Conservation (phyloP, 2,329 filamentous ascomycete species). For the Purpureocillium lavendulum region DNA sequence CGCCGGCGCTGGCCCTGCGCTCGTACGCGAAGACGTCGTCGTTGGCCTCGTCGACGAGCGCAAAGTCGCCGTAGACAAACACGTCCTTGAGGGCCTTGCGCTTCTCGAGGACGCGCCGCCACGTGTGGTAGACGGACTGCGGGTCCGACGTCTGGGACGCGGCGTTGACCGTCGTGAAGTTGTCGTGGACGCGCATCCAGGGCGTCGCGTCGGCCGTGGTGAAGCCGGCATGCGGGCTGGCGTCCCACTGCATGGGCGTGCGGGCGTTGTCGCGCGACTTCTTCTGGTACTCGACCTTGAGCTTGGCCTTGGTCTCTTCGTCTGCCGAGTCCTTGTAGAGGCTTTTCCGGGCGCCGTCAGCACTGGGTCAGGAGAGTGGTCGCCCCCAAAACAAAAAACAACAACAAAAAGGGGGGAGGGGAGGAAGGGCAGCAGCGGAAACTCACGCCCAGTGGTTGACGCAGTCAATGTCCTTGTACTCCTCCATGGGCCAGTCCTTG, state of each 20-base stretch:
- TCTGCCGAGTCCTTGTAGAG: slow-evolving; percentile 28
- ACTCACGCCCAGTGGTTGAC: slow-evolving; percentile 41
- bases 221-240: slow-evolving; percentile 55
- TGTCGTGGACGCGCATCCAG: slow-evolving; percentile 65
- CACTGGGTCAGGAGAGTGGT: too few relatives aligned
- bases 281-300: slow-evolving; percentile 39
- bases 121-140: slow-evolving; percentile 51
- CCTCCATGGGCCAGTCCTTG: slow-evolving; percentile 48
- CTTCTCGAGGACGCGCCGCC: slow-evolving; percentile 47
- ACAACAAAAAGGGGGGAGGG: not conserved
- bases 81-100: slow-evolving; percentile 54
- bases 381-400: too few relatives aligned
- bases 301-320: slow-evolving; percentile 25
- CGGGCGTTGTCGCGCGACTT: slow-evolving; percentile 62
- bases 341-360: slow-evolving; percentile 17
- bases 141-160: slow-evolving; percentile 38
- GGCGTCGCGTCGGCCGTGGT: slow-evolving; percentile 42
- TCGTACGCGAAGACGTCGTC: slow-evolving; percentile 29
- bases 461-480: slow-evolving; percentile 61
- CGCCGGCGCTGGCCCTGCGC: slow-evolving; percentile 20
- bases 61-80: slow-evolving; percentile 56
- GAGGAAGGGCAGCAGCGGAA: not conserved
- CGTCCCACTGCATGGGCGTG: slow-evolving; percentile 65
- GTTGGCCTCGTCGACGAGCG: slow-evolving; percentile 26
- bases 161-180: slow-evolving; percentile 55